Evolutionary conservation across 768 basidiomycete species (phyloP).

Genomic region (Pulveroboletus ravenelii): DNA sequence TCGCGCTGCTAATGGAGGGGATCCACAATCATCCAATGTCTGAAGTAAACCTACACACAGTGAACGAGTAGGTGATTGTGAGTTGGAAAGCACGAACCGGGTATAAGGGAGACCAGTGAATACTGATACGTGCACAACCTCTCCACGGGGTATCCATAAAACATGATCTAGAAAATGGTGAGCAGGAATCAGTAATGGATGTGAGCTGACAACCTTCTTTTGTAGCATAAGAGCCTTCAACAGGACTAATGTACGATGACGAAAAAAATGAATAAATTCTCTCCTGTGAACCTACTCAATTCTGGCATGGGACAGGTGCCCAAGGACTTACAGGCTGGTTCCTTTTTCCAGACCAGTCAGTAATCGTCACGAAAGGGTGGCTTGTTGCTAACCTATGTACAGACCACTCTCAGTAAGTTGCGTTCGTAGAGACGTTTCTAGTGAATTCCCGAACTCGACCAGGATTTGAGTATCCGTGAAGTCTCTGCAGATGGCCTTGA

Average conservation of each 20-base stretch:
- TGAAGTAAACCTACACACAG: slow-evolving; percentile 67
- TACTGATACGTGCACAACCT: slow-evolving; percentile 96
- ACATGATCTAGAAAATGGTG: slow-evolving; percentile 68
- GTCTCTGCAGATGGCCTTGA: slow-evolving; percentile 45
- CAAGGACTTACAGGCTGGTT: slow-evolving; percentile 57
- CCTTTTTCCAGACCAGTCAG: slow-evolving; percentile 39
- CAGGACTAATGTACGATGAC: slow-evolving; percentile 88
- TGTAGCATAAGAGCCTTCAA: slow-evolving; percentile 93
- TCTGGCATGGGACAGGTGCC: neutral
- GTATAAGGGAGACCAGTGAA: slow-evolving; percentile 89
- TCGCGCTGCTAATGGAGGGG: slow-evolving; percentile 64
- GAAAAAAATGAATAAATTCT: slow-evolving; percentile 89
- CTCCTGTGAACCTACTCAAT: slow-evolving; percentile 45
- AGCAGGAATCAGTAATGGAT: slow-evolving; percentile 4
- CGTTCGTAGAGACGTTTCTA: slow-evolving; percentile 69
- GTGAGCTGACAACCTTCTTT: slow-evolving; percentile 57
- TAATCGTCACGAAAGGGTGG: neutral
- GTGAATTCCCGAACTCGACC: slow-evolving; percentile 76
- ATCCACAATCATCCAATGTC: slow-evolving; percentile 86
- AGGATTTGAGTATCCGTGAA: slow-evolving; percentile 85
- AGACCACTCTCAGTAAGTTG: slow-evolving; percentile 90
- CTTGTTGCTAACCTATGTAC: slow-evolving; percentile 77
- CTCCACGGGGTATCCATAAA: slow-evolving; percentile 95
- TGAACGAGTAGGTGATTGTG: slow-evolving; percentile 3
- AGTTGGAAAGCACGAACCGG: slow-evolving; percentile 44